Evolutionary conservation across 768 basidiomycete species (phyloP), one percentile per base, ranked within the genome.

Genomic region (Amanita exitialis): DNA sequence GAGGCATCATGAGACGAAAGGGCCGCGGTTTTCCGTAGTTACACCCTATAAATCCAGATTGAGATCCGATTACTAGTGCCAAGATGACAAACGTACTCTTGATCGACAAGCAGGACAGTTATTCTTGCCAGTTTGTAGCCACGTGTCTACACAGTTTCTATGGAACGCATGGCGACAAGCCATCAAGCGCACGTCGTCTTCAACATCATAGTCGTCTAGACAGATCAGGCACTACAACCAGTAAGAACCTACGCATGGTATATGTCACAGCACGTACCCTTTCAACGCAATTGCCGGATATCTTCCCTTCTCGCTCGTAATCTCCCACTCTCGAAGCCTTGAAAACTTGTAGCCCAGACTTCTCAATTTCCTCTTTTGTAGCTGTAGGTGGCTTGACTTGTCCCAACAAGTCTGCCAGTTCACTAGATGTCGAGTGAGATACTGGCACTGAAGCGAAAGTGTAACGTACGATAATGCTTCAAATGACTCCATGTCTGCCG

Each of bases 71-170:
- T 13, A 41, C 35, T 1, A 25, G 8, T 44, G n/a, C 4, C 53
- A 50, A 28, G 15, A 25, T 8, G 32, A 13, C 61, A 56, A 25
- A 51, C 76, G 34, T 47, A 85, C 86, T 72, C 77, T 83, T 30
- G 81, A 75, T 45, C 93, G 83, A 68, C 93, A 96, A 6, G 90
- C 90, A 30, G 93, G 93, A 64, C 93, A 96, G 53, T 90, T 90
- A 59, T 96, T 96, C 51, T 82, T 75, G 3, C 92, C 91, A 4
- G 77, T 80, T 62, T 83, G 77, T 30, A 95, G 70, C 90, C 93
- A 95, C 53, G 75, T 81, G 61, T 96, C 93, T 5, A 96, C 90
- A 57, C 93, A 96, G 18, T 64, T 68, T 59, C 82, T 82, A 61
- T 97, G 93, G 75, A 93, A 97, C n/a, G 79, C 83, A 67, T 97